Evolutionary conservation across 345 rosid genomes (phyloP).

Genomic region (Hypericum androsaemum): DNA sequence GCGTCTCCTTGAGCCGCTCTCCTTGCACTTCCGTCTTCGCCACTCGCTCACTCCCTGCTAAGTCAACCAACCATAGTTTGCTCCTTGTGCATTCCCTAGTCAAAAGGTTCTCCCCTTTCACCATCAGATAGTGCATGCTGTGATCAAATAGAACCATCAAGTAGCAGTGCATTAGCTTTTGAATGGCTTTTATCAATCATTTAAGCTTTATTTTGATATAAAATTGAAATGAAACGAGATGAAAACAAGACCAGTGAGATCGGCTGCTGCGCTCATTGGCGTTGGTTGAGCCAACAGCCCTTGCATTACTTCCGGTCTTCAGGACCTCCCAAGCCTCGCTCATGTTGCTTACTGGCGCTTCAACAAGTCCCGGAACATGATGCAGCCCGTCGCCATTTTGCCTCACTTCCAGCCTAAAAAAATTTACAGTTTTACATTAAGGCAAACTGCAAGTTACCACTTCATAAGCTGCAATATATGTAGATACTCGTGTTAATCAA

Average conservation of each 20-base stretch:
- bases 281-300: constrained; percentile 85
- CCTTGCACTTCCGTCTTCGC: constrained; percentile 93
- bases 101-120: constrained; percentile 73
- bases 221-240: not conserved
- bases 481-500: too few species aligned
- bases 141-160: constrained; percentile 4
- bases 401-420: constrained; percentile 70
- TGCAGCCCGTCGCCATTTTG: constrained; percentile 73
- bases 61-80: constrained; percentile 92
- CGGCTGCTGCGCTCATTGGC: constrained; percentile 95
- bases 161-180: not conserved
- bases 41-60: constrained; percentile 98
- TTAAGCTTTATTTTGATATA: not conserved
- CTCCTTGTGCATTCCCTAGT: constrained; percentile 82
- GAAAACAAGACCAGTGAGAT: constrained; percentile 70
- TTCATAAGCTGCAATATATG: too few species aligned
- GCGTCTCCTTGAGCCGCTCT: constrained; percentile 90
- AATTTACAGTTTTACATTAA: too few species aligned
- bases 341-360: constrained; percentile 68
- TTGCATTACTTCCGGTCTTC: constrained; percentile 74
- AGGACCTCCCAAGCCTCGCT: constrained; percentile 90
- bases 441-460: too few species aligned
- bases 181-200: not conserved
- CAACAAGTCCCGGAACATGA: constrained; percentile 82
- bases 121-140: constrained; percentile 92